Evolutionary conservation across 495 filamentous ascomycete species (phyloP), one percentile per base, ranked within the genome.

Genomic region (Podospora pseudoanserina): DNA sequence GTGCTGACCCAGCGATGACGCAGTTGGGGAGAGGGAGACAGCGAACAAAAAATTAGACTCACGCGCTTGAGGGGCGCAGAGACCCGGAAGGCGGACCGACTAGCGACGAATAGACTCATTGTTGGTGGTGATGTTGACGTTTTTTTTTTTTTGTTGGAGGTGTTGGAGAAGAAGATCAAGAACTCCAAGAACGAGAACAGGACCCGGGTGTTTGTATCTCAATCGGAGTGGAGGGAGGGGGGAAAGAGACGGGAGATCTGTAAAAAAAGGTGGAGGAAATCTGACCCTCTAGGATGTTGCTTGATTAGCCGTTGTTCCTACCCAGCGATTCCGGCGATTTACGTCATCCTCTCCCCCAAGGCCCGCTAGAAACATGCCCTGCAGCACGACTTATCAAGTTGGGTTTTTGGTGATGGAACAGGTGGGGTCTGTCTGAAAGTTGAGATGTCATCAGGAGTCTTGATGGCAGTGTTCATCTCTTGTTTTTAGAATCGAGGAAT

Each of bases 41-140:
- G n/a, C 20, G 60, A 63, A 23, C 18, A 34, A 32, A 20, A 49
- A 71, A 70, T 61, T 60, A 60, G 61, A 26, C 70, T 65, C 67
- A 77, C 78, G 70, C 73, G 72, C 72, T 77, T 75, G 63, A 79
- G 39, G 44, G 70, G 70, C 59, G 71, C 72, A 57, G 73, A 70
- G 34, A 67, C 71, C 72, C 74, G 73, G 67, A 78, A 72, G 64
- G 72, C 76, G 55, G 72, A 72, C 56, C 75, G 70, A 69, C 77
- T 73, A 56, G 74, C 73, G 63, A 74, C 74, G 30, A 77, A 77
- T 32, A 77, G 30, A 55, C 74, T 77, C 73, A 81, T 79, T 28
- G 15, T 72, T 68, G n/a, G 28, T 68, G n/a, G 23, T 19, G 49
- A 44, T 18, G 15, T 63, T 60, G 61, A 27, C 39, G 39, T 49